Evolutionary conservation across 164 flowering plant species (phyloP).

Genomic region (Macadamia integrifolia): DNA sequence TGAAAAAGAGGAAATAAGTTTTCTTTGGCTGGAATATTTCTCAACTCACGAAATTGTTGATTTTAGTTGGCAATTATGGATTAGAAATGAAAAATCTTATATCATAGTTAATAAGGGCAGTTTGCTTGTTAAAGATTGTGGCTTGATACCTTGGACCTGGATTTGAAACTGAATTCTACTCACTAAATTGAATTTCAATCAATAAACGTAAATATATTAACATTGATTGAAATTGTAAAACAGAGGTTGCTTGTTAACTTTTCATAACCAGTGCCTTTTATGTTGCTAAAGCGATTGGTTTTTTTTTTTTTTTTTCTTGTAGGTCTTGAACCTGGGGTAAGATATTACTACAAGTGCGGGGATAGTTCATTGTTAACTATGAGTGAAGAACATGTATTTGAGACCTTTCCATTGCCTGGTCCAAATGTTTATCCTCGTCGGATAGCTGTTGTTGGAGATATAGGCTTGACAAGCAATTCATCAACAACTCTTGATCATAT

Average conservation of each 20-base stretch:
- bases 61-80: too few species aligned
- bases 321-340: slow-evolving; percentile 73
- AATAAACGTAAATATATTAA: neutral
- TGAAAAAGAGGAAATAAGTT: too few species aligned
- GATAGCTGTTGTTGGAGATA: slow-evolving; percentile 78
- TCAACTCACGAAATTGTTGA: too few species aligned
- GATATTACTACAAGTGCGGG: slow-evolving; percentile 78
- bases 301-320: slow-evolving; percentile 9
- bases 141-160: too few species aligned
- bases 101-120: too few species aligned
- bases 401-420: slow-evolving; percentile 50
- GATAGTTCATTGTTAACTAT: slow-evolving; percentile 75
- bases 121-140: too few species aligned
- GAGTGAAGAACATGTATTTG: slow-evolving; percentile 62
- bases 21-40: too few species aligned
- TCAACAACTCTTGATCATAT: slow-evolving; percentile 75
- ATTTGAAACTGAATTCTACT: neutral
- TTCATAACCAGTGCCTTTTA: neutral
- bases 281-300: neutral
- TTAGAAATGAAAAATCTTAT: too few species aligned
- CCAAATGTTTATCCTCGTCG: slow-evolving; percentile 46
- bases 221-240: neutral
- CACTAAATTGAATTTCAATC: neutral
- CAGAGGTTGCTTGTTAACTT: neutral
- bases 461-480: slow-evolving; percentile 84